phyloP scores from a whole-genome alignment of 2,329 filamentous ascomycete genomes.

The Seiridium cupressi region DNA sequence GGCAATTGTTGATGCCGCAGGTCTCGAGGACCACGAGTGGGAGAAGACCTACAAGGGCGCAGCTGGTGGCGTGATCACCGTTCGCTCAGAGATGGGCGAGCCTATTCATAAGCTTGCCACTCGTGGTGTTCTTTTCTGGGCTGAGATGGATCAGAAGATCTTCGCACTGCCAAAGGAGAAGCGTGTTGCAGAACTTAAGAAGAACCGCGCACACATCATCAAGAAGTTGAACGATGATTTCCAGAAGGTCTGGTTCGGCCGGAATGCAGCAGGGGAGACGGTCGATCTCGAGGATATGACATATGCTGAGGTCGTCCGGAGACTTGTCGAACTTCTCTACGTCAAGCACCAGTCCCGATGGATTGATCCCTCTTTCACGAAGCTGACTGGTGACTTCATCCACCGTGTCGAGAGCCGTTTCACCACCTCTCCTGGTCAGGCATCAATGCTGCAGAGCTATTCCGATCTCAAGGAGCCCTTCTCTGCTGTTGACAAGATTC shows the following conservation, averaged over 20 bases:
- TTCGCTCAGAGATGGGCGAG: slow-evolving; percentile 98
- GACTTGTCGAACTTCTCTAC: slow-evolving; percentile 87
- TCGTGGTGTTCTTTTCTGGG: slow-evolving; percentile 93
- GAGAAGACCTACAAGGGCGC: slow-evolving; percentile 91
- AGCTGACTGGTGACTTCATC: slow-evolving; percentile 91
- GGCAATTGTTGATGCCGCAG: slow-evolving; percentile 82
- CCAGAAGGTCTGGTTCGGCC: slow-evolving; percentile 95
- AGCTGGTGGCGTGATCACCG: slow-evolving; percentile 91
- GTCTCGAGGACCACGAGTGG: slow-evolving; percentile 81
- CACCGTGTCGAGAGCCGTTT: slow-evolving; percentile 97
- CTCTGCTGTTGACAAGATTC: slow-evolving; percentile 71
- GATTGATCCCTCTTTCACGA: slow-evolving; percentile 83
- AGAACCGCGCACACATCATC: slow-evolving; percentile 87
- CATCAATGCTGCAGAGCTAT: slow-evolving; percentile 87
- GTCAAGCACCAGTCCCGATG: slow-evolving; percentile 87
- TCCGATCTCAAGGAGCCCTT: slow-evolving; percentile 84
- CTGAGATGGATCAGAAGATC: slow-evolving; percentile 98
- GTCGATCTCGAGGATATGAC: slow-evolving; percentile 96
- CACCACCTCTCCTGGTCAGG: slow-evolving; percentile 66
- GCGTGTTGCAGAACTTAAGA: slow-evolving; percentile 81
- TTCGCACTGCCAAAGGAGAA: slow-evolving; percentile 96
- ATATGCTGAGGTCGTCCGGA: slow-evolving; percentile 81
- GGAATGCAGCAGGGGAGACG: slow-evolving; percentile 75
- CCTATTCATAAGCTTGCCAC: slow-evolving; percentile 99
- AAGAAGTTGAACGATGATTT: slow-evolving; percentile 94